Evolutionary conservation across 345 rosid species (phyloP).

Genomic region (Pseudoturritis turrita): DNA sequence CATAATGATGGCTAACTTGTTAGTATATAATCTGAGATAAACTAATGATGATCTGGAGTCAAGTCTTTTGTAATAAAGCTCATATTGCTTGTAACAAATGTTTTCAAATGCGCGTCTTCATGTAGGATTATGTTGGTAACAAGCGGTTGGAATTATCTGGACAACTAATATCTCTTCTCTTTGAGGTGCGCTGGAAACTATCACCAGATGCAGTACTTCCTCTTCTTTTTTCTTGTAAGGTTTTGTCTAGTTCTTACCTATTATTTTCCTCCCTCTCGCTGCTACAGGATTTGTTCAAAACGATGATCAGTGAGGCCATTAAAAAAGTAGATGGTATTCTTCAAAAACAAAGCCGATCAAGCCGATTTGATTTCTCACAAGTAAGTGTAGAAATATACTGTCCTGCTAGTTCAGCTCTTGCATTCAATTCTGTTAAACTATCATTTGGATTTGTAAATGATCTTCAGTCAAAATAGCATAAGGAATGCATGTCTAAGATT

Average conservation of each 20-base stretch:
- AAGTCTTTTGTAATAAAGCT: not conserved
- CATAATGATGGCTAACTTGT: conserved; percentile 4
- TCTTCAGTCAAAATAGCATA: not conserved
- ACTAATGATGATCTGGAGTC: conserved; percentile 1
- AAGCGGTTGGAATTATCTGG: conserved; percentile 93
- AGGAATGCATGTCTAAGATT: not conserved
- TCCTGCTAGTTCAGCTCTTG: conserved; percentile 2
- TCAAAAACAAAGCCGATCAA: conserved; percentile 46
- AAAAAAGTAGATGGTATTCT: conserved; percentile 41
- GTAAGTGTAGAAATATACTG: conserved; percentile 39
- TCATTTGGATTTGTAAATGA: not conserved
- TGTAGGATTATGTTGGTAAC: conserved; percentile 95
- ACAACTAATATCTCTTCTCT: conserved; percentile 81
- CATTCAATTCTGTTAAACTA: not conserved
- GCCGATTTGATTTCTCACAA: conserved; percentile 53
- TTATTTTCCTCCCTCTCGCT: not conserved
- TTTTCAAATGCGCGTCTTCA: conserved; percentile 15
- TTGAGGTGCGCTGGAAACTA: conserved; percentile 58
- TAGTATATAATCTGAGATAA: not conserved
- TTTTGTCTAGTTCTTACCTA: not conserved
- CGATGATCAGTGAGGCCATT: conserved; percentile 57
- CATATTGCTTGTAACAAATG: not conserved
- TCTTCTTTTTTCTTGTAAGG: conserved; percentile 1
- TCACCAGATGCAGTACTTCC: not conserved
- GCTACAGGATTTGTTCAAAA: conserved; percentile 83